Conservation (phyloP, 2,329 filamentous ascomycete genomes). For the Thielaviopsis populi region DNA sequence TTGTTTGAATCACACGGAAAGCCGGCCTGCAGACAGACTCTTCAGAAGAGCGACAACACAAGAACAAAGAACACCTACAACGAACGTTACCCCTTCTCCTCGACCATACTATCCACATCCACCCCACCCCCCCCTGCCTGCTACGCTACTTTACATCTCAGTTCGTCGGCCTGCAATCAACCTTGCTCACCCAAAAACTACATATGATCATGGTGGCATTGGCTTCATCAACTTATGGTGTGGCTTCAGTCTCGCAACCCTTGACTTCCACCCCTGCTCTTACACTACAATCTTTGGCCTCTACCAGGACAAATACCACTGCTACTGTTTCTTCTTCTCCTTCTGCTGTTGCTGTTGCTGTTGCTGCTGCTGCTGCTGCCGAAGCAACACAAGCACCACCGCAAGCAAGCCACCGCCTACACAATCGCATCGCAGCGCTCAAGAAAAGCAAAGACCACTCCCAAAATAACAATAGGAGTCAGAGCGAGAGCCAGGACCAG, state of each 20-base stretch:
- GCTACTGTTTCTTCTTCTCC: background rate
- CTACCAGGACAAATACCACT: background rate
- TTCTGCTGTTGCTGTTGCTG: background rate
- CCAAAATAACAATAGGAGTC: background rate
- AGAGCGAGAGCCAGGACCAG: too few relatives aligned
- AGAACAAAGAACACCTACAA: background rate
- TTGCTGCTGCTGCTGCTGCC: background rate
- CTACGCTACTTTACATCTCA: background rate
- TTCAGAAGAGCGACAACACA: background rate
- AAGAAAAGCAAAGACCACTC: background rate
- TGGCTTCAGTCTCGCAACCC: constrained; percentile 3
- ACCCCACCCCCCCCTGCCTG: too few relatives aligned
- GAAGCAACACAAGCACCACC: background rate
- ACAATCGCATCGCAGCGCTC: background rate
- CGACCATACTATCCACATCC: background rate
- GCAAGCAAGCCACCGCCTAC: background rate
- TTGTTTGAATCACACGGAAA: constrained; percentile 1
- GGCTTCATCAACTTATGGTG: background rate
- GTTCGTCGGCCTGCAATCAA: background rate
- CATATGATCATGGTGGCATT: background rate
- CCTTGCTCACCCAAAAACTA: background rate
- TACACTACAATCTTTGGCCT: background rate
- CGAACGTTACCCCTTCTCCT: background rate
- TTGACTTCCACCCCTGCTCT: constrained; percentile 14
- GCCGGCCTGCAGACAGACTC: background rate